Evolutionary conservation across 768 basidiomycete species (phyloP).

Genomic region (Tylopilus sp.): DNA sequence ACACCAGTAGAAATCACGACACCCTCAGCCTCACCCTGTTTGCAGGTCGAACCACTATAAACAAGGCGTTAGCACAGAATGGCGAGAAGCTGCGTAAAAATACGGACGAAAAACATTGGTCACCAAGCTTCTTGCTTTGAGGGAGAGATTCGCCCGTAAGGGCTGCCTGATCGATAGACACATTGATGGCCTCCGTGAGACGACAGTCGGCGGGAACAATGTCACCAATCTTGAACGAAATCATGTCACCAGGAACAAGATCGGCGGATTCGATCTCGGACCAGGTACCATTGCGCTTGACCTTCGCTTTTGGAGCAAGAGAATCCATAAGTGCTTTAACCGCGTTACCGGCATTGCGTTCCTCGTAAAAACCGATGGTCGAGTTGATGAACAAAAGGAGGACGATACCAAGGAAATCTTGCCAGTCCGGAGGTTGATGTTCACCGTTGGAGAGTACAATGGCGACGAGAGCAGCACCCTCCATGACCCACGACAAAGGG

Average conservation of each 20-base stretch:
- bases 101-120: constrained; percentile 97
- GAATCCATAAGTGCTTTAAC: constrained; percentile 99
- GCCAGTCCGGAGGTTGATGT: constrained; percentile 85
- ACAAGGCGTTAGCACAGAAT: background rate
- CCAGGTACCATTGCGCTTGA: constrained; percentile 84
- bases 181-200: constrained; percentile 94
- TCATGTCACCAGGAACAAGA: constrained; percentile 93
- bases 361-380: constrained; percentile 97
- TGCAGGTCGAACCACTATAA: constrained; percentile 89
- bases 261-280: constrained; percentile 84
- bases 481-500: constrained; percentile 99
- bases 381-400: constrained; percentile 92
- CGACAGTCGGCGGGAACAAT: constrained; percentile 98
- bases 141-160: constrained; percentile 97
- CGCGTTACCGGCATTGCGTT: constrained; percentile 94
- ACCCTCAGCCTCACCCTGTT: constrained; percentile 98
- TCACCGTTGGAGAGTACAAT: constrained; percentile 96
- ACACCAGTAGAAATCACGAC: constrained; percentile 97
- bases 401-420: constrained; percentile 96
- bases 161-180: constrained; percentile 97
- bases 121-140: constrained; percentile 84
- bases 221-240: constrained; percentile 99
- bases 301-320: constrained; percentile 95
- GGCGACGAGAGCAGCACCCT: constrained; percentile 90
- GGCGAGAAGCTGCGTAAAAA: background rate